A percentile compares a stretch with the other conserved stretches of the same genome.
These are phyloP conservation scores for Coelastrella sp. DNA, from an alignment of 139 green algal genomes.

Conservation along the genomic window DNA sequence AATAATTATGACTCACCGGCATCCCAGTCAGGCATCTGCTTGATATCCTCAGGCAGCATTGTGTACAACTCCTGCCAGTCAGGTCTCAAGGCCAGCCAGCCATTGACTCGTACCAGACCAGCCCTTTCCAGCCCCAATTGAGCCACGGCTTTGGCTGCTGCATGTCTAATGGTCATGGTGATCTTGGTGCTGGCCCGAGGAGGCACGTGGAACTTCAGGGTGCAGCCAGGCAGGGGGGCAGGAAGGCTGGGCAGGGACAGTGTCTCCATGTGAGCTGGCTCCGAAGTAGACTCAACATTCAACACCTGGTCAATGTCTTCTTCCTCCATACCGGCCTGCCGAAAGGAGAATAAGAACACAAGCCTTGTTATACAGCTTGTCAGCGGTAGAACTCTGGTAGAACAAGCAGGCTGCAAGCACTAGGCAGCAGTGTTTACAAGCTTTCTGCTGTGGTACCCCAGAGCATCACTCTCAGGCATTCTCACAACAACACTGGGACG, in stretches of 20 bases:
- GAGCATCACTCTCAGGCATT: too few relatives aligned
- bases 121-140: constrained; percentile 70
- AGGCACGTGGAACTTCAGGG: constrained; percentile 45
- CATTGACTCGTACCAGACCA: constrained; percentile 68
- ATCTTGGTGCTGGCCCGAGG: constrained; percentile 44
- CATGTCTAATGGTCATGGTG: constrained; percentile 54
- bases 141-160: constrained; percentile 65
- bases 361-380: too few relatives aligned
- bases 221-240: constrained; percentile 63
- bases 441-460: too few relatives aligned
- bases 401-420: too few relatives aligned
- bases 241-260: constrained; percentile 63
- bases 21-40: constrained; percentile 34
- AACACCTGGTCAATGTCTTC: constrained; percentile 9
- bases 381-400: too few relatives aligned
- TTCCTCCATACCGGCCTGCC: constrained; percentile 18
- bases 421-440: too few relatives aligned
- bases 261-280: constrained; percentile 49
- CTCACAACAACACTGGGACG: too few relatives aligned
- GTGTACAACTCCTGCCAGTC: constrained; percentile 41
- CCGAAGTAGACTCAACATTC: not conserved
- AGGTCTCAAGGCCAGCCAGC: constrained; percentile 66
- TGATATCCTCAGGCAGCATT: constrained; percentile 3
- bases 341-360: not conserved
- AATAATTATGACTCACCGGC: not conserved